Percentiles rank a stretch among this genome's conserved stretches.
Conservation (phyloP, 2,329 filamentous ascomycete species). For the Allantophomopsis cytisporea region DNA sequence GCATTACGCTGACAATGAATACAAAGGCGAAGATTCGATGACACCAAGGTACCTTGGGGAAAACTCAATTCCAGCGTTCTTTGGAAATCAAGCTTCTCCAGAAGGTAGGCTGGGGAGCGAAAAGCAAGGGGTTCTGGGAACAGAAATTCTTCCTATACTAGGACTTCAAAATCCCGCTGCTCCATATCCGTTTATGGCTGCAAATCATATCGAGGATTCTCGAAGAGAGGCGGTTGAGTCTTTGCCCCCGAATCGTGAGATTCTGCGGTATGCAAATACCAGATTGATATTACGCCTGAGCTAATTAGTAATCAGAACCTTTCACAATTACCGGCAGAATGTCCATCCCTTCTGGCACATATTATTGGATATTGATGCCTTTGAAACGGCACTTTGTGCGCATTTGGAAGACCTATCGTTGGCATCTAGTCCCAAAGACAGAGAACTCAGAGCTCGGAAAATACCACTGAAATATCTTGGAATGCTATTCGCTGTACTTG, state of each 20-base stretch:
- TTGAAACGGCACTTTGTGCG: constrained; percentile 49
- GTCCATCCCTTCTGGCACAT: constrained; percentile 57
- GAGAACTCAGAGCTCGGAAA: constrained; percentile 27
- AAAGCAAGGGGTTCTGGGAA: constrained; percentile 31
- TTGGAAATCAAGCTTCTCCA: constrained; percentile 39
- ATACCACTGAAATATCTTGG: constrained; percentile 37
- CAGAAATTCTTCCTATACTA: constrained; percentile 52
- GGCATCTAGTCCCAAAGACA: not conserved
- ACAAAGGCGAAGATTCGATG: constrained; percentile 30
- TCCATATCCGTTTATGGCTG: constrained; percentile 54
- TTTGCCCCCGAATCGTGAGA: constrained; percentile 49
- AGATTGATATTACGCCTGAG: not conserved
- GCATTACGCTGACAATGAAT: not conserved
- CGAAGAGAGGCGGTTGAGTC: constrained; percentile 47
- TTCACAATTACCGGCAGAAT: constrained; percentile 53
- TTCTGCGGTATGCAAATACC: constrained; percentile 42
- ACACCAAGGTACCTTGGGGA: constrained; percentile 51
- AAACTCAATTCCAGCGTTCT: constrained; percentile 53
- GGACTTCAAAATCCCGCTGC: constrained; percentile 48
- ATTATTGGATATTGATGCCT: constrained; percentile 50
- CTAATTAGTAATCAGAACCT: constrained; percentile 29
- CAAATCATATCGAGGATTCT: constrained; percentile 43
- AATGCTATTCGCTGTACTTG: constrained; percentile 50
- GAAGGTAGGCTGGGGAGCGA: constrained; percentile 37
- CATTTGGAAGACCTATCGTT: constrained; percentile 48